Conservation (phyloP, 345 rosid genomes). For the Arabidopsis arenosa region DNA sequence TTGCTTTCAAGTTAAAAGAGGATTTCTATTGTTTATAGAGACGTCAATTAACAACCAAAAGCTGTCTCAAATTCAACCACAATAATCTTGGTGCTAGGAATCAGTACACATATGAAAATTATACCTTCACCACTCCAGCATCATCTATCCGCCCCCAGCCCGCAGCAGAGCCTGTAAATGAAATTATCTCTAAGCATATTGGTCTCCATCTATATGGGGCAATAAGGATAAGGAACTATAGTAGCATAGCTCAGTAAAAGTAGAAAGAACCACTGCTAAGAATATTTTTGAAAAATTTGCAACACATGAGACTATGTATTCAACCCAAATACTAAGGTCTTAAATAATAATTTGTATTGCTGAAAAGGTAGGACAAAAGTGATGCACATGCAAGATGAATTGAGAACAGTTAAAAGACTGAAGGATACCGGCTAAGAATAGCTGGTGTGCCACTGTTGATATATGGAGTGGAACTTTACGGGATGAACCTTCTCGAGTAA, state of each 20-base stretch:
- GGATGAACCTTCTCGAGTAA: conserved; percentile 68
- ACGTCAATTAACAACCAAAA: conserved; percentile 13
- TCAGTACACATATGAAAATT: not conserved
- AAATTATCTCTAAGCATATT: conserved; percentile 25
- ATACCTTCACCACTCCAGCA: conserved; percentile 95
- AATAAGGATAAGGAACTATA: not conserved
- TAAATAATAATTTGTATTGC: not conserved
- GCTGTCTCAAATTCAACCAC: not conserved
- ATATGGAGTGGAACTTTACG: conserved; percentile 83
- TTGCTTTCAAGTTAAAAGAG: conserved; percentile 2
- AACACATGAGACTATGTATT: conserved; percentile 16
- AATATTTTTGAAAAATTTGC: not conserved
- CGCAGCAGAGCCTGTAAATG: conserved; percentile 81
- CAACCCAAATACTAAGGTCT: conserved; percentile 14
- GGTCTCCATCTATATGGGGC: conserved; percentile 14
- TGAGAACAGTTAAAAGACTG: conserved; percentile 23
- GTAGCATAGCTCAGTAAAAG: conserved; percentile 14
- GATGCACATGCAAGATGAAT: conserved; percentile 19
- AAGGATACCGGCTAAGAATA: conserved; percentile 75
- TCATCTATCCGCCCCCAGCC: conserved; percentile 97
- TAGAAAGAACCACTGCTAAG: conserved; percentile 21
- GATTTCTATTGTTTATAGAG: not conserved
- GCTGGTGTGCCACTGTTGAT: conserved; percentile 80
- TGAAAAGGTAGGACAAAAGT: conserved; percentile 19
- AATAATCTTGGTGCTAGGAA: not conserved